Evolutionary conservation across 805 yeast genomes (phyloP).

Genomic region (Crinitomyces ghanaensis): DNA sequence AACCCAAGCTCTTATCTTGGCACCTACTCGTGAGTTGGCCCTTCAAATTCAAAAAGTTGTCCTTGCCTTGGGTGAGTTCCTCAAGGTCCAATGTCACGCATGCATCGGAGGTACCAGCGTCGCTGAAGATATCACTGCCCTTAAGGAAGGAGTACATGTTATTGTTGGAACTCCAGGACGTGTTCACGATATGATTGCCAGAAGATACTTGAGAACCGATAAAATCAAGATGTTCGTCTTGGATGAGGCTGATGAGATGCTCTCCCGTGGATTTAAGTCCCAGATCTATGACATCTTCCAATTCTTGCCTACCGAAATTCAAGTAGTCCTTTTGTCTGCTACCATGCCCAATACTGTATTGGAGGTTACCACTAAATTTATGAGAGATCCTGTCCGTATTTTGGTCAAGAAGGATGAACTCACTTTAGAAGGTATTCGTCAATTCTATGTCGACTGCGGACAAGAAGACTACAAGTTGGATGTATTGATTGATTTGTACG

Average conservation of each 20-base stretch:
- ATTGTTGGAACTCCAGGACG: slow-evolving; percentile 98
- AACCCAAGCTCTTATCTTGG: slow-evolving; percentile 79
- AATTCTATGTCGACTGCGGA: slow-evolving; percentile 81
- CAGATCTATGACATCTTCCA: slow-evolving; percentile 90
- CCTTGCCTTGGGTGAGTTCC: slow-evolving; percentile 71
- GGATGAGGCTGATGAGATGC: slow-evolving; percentile 95
- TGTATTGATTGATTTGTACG: slow-evolving; percentile 88
- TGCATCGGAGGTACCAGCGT: slow-evolving; percentile 89
- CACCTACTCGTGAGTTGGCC: slow-evolving; percentile 96
- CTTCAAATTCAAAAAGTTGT: slow-evolving; percentile 86
- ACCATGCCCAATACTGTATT: slow-evolving; percentile 87
- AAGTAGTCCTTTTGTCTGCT: slow-evolving; percentile 91
- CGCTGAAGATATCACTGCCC: slow-evolving; percentile 65
- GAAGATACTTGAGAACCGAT: slow-evolving; percentile 64
- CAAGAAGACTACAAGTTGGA: slow-evolving; percentile 92
- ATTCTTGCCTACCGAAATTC: slow-evolving; percentile 70
- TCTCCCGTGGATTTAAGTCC: slow-evolving; percentile 88
- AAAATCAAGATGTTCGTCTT: slow-evolving; percentile 76
- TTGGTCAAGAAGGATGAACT: slow-evolving; percentile 91
- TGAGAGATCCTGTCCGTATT: slow-evolving; percentile 87
- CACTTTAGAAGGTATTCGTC: slow-evolving; percentile 89
- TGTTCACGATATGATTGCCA: slow-evolving; percentile 79
- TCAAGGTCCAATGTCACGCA: slow-evolving; percentile 80
- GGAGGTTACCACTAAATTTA: slow-evolving; percentile 85
- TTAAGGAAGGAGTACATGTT: slow-evolving; percentile 74